Evolutionary conservation across 1,284 basidiomycete genomes (phyloP).

Genomic region (Vanrija sp.): DNA sequence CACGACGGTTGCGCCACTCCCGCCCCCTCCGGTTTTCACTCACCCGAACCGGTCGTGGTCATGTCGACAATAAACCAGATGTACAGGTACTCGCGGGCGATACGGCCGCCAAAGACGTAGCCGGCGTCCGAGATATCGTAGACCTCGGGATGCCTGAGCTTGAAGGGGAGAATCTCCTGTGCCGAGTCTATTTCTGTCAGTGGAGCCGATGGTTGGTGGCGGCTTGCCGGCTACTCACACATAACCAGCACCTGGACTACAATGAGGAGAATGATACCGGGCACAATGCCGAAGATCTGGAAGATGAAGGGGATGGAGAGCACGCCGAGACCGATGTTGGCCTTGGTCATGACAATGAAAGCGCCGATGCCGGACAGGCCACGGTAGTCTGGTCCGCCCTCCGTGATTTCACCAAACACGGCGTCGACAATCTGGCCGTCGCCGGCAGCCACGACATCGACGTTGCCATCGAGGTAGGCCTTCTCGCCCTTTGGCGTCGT

Average conservation of each 20-base stretch:
- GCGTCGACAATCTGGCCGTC: slow-evolving; percentile 16
- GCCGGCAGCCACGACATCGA: background rate
- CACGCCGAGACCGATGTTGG: slow-evolving; percentile 37
- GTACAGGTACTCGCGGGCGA: slow-evolving; percentile 26
- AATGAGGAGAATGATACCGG: slow-evolving; percentile 32
- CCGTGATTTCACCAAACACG: slow-evolving; percentile 25
- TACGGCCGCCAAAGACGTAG: slow-evolving; percentile 20
- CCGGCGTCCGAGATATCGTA: slow-evolving; percentile 30
- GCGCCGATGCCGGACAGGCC: slow-evolving; percentile 15
- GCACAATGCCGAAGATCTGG: slow-evolving; percentile 28
- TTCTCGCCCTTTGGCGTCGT: background rate
- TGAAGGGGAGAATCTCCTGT: slow-evolving; percentile 19
- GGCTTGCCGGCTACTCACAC: slow-evolving; percentile 9
- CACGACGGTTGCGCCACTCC: too few relatives aligned
- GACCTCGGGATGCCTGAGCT: slow-evolving; percentile 19
- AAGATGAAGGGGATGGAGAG: slow-evolving; percentile 34
- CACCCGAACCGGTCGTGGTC: too few relatives aligned
- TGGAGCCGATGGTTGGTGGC: background rate
- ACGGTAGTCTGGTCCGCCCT: slow-evolving; percentile 28
- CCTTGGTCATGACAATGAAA: slow-evolving; percentile 26
- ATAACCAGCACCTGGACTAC: slow-evolving; percentile 27
- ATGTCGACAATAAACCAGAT: slow-evolving; percentile 10
- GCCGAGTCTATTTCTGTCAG: background rate
- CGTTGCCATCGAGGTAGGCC: background rate
- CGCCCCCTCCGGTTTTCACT: too few relatives aligned